A percentile compares a stretch with the other conserved stretches of the same genome.
These are phyloP conservation scores for Auriscalpium microsporum DNA, from an alignment of 768 basidiomycete species.

Conservation along the genomic window DNA sequence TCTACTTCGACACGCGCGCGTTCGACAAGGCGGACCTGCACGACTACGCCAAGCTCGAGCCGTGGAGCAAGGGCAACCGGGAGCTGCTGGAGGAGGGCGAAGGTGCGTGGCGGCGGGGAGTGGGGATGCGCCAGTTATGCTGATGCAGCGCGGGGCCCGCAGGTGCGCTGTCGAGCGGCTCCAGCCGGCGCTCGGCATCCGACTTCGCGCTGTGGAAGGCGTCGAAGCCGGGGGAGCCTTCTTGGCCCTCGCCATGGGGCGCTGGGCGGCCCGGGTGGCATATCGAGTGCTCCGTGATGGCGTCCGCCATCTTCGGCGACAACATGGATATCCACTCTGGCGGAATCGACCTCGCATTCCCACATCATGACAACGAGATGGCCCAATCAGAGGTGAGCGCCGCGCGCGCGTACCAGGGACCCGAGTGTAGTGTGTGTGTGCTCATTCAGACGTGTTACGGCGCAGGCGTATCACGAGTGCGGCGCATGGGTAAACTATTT, in stretches of 20 bases:
- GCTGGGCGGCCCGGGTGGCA: conserved; percentile 97
- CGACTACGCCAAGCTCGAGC: conserved; percentile 89
- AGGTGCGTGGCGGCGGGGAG: conserved; percentile 39
- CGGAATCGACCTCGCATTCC: conserved; percentile 95
- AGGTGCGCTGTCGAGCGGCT: conserved; percentile 51
- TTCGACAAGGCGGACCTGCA: conserved; percentile 76
- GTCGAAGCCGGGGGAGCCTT: conserved; percentile 92
- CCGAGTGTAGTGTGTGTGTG: too few relatives aligned
- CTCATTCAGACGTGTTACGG: too few relatives aligned
- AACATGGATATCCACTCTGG: conserved; percentile 98
- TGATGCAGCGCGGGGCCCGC: not conserved
- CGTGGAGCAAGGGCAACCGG: conserved; percentile 91
- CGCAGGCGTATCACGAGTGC: conserved; percentile 88
- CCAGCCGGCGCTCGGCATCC: conserved; percentile 67
- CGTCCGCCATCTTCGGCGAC: conserved; percentile 78
- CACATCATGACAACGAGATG: conserved; percentile 98
- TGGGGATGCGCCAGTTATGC: not conserved
- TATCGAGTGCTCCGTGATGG: conserved; percentile 99
- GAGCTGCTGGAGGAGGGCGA: conserved; percentile 88
- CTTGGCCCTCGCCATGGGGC: conserved; percentile 96
- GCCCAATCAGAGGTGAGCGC: conserved; percentile 83
- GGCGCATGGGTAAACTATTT: conserved; percentile 97
- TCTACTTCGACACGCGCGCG: conserved; percentile 83
- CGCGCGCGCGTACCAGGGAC: not conserved
- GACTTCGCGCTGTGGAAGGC: conserved; percentile 99